Evolutionary conservation across 805 yeast genomes (phyloP).

Genomic region (Vanderwaltozyma tropicalis): DNA sequence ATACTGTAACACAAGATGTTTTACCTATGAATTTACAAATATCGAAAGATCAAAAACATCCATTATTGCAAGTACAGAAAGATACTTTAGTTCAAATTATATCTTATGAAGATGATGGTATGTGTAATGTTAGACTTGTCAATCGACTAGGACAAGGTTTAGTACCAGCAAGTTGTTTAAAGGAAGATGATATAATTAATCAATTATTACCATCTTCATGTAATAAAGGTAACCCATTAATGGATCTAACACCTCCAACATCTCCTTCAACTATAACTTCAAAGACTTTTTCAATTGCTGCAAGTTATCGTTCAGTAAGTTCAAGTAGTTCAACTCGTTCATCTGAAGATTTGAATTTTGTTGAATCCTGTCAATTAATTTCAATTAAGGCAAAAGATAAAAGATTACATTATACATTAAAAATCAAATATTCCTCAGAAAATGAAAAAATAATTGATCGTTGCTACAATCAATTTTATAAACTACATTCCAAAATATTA

Average conservation of each 20-base stretch:
- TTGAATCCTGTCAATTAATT: constrained; percentile 3
- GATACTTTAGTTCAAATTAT: constrained; percentile 12
- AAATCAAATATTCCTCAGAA: constrained; percentile 5
- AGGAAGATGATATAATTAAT: constrained; percentile 7
- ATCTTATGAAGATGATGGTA: constrained; percentile 4
- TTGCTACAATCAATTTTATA: constrained; percentile 17
- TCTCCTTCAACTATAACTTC: constrained; percentile 15
- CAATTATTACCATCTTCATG: background rate
- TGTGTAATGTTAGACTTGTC: constrained; percentile 9
- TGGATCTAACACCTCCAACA: constrained; percentile 12
- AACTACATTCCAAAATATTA: constrained; percentile 10
- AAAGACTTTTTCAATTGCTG: constrained; percentile 7
- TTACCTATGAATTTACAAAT: background rate
- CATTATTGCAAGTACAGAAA: background rate
- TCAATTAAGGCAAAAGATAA: constrained; percentile 7
- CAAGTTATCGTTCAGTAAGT: constrained; percentile 6
- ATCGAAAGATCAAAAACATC: background rate
- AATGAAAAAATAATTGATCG: constrained; percentile 7
- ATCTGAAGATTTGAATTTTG: background rate
- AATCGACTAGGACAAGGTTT: constrained; percentile 10
- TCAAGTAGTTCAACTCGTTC: background rate
- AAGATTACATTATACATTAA: constrained; percentile 14
- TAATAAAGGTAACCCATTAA: background rate
- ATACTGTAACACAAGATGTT: constrained; percentile 2
- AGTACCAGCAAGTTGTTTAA: constrained; percentile 6